These are phyloP conservation scores for Melanogaster broomeanus DNA, from an alignment of 768 basidiomycete genomes.

Conservation along the genomic window DNA sequence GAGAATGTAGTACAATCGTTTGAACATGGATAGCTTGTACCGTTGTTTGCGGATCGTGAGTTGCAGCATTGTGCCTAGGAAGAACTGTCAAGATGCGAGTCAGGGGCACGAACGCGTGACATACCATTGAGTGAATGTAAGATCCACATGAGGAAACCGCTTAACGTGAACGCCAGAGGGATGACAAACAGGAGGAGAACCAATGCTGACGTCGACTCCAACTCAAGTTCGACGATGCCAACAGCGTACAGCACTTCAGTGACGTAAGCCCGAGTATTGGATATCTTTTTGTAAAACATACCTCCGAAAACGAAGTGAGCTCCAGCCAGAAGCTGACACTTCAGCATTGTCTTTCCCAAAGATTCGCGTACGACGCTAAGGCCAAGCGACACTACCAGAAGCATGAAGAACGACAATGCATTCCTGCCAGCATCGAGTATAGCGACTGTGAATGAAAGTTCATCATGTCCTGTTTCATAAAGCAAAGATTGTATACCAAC, in stretches of 20 bases:
- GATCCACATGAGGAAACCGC: slow-evolving; percentile 95
- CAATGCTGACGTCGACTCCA: slow-evolving; percentile 88
- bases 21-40: slow-evolving; percentile 89
- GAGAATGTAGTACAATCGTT: slow-evolving; percentile 81
- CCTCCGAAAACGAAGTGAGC: slow-evolving; percentile 95
- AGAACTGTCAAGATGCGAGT: slow-evolving; percentile 4
- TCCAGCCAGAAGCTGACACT: slow-evolving; percentile 76
- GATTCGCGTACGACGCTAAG: slow-evolving; percentile 90
- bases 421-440: slow-evolving; percentile 94
- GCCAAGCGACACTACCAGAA: slow-evolving; percentile 90
- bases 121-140: slow-evolving; percentile 85
- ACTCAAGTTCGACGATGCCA: slow-evolving; percentile 89
- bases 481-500: slow-evolving; percentile 41
- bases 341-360: slow-evolving; percentile 81
- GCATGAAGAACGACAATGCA: slow-evolving; percentile 92
- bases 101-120: slow-evolving; percentile 15
- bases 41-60: slow-evolving; percentile 83
- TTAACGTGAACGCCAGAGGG: slow-evolving; percentile 93
- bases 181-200: slow-evolving; percentile 88
- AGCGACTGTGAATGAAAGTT: slow-evolving; percentile 58
- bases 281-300: slow-evolving; percentile 38
- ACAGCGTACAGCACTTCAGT: slow-evolving; percentile 82
- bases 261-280: slow-evolving; percentile 5
- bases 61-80: slow-evolving; percentile 82
- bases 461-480: not conserved